Evolutionary conservation across 306 rosid species (phyloP).

Genomic region (Alnus glutinosa): DNA sequence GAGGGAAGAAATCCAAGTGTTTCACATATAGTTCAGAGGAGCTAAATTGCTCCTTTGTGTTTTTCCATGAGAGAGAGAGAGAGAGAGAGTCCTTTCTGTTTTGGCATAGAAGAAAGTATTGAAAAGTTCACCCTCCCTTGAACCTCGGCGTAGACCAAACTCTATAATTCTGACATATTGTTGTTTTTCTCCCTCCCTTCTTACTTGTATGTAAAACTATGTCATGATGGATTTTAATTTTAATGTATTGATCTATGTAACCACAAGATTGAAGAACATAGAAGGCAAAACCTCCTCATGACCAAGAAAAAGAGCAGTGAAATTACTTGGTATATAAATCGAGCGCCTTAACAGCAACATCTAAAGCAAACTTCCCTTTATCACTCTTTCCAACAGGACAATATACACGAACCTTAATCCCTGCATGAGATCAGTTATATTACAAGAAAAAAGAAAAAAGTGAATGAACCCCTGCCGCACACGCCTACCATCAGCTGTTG

Average conservation of each 20-base stretch:
- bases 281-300: not conserved
- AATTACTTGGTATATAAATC: slow-evolving; percentile 46
- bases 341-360: slow-evolving; percentile 52
- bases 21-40: not conserved
- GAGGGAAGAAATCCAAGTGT: slow-evolving; percentile 1
- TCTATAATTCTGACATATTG: not conserved
- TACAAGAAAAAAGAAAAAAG: not conserved
- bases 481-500: slow-evolving; percentile 42
- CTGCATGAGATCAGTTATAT: slow-evolving; percentile 27
- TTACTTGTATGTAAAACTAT: not conserved
- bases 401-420: slow-evolving; percentile 48
- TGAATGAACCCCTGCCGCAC: slow-evolving; percentile 1
- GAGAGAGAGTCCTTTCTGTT: not conserved
- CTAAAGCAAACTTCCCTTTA: slow-evolving; percentile 51
- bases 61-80: not conserved
- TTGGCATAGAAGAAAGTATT: not conserved
- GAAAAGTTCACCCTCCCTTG: not conserved
- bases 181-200: not conserved
- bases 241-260: not conserved
- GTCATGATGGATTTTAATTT: not conserved
- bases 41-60: not conserved
- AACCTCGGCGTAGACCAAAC: not conserved
- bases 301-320: not conserved
- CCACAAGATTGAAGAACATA: not conserved
- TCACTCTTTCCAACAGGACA: slow-evolving; percentile 59